A percentile compares a stretch with the other conserved stretches of the same genome.
Evolutionary conservation across 2,329 filamentous ascomycete genomes (phyloP).

Genomic region (Aspergillus hortae): DNA sequence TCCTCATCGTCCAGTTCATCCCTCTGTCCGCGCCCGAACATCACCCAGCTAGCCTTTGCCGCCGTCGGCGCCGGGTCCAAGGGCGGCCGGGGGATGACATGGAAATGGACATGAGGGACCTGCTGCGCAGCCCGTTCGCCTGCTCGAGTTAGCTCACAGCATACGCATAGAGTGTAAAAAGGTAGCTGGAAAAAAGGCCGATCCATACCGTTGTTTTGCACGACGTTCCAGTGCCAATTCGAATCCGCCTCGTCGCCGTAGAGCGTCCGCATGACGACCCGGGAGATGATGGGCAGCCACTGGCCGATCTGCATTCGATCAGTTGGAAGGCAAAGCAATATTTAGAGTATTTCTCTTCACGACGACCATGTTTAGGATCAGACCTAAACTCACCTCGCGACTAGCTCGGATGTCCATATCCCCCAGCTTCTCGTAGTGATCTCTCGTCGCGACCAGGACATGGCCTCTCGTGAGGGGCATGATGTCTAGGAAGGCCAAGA

Average conservation of each 20-base stretch:
- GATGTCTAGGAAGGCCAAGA: slow-evolving; percentile 90
- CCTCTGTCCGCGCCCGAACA: slow-evolving; percentile 47
- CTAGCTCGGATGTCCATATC: slow-evolving; percentile 64
- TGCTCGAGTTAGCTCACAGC: slow-evolving; percentile 22
- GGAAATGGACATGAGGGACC: slow-evolving; percentile 90
- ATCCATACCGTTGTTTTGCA: slow-evolving; percentile 78
- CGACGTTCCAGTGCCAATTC: slow-evolving; percentile 98
- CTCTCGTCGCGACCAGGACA: slow-evolving; percentile 73
- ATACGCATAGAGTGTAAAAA: neutral
- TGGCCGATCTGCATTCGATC: slow-evolving; percentile 36
- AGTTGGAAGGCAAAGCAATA: neutral
- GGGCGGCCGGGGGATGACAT: slow-evolving; percentile 78
- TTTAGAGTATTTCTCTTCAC: too few relatives aligned
- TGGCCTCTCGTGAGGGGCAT: slow-evolving; percentile 82
- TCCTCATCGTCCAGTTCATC: slow-evolving; percentile 48
- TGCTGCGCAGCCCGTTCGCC: slow-evolving; percentile 84
- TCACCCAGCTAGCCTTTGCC: slow-evolving; percentile 34
- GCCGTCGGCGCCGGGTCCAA: slow-evolving; percentile 20
- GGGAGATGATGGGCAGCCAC: slow-evolving; percentile 54
- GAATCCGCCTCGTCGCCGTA: slow-evolving; percentile 42
- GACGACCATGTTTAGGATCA: slow-evolving; percentile 21
- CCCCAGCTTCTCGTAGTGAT: slow-evolving; percentile 73
- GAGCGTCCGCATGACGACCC: slow-evolving; percentile 69
- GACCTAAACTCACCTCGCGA: slow-evolving; percentile 56
- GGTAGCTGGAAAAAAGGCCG: neutral